phyloP scores from a whole-genome alignment of 1,284 basidiomycete genomes.

The Ustilago vetiveriae region DNA sequence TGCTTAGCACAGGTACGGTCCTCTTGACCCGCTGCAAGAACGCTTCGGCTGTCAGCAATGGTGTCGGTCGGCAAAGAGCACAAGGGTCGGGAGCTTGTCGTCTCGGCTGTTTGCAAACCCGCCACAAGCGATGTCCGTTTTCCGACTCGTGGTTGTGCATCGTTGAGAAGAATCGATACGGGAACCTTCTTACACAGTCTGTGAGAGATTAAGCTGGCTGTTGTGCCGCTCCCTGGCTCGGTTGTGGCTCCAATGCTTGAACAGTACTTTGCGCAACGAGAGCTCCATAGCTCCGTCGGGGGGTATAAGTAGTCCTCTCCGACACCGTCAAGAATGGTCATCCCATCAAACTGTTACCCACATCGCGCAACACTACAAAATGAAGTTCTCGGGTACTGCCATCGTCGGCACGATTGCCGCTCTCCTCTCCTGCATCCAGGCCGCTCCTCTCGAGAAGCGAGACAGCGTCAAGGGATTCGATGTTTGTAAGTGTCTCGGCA shows the following conservation, averaged over 20 bases:
- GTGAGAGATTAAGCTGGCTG: too few relatives aligned
- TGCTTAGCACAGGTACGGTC: neutral
- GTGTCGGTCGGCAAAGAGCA: constrained; percentile 1
- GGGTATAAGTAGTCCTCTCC: constrained; percentile 7
- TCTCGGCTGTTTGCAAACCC: constrained; percentile 2
- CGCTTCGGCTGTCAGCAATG: too few relatives aligned
- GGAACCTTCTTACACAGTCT: neutral
- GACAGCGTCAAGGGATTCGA: constrained; percentile 64
- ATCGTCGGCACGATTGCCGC: constrained; percentile 14
- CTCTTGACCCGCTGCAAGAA: neutral
- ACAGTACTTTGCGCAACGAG: too few relatives aligned
- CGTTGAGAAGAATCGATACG: constrained; percentile 1
- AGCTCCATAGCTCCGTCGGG: too few relatives aligned
- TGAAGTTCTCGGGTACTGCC: constrained; percentile 22
- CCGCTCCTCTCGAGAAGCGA: constrained; percentile 41
- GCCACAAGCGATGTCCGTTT: constrained; percentile 14
- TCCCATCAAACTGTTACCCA: too few relatives aligned
- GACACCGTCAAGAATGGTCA: too few relatives aligned
- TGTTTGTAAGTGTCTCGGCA: constrained; percentile 69
- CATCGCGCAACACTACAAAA: constrained; percentile 8
- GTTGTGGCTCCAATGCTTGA: too few relatives aligned
- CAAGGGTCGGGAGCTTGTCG: constrained; percentile 4
- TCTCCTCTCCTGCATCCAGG: constrained; percentile 2
- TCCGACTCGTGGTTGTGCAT: constrained; percentile 1
- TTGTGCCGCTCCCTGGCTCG: too few relatives aligned